Base-by-base conservation (phyloP, 768 basidiomycete species). In the Tylopilus rubrobrunneus region DNA sequence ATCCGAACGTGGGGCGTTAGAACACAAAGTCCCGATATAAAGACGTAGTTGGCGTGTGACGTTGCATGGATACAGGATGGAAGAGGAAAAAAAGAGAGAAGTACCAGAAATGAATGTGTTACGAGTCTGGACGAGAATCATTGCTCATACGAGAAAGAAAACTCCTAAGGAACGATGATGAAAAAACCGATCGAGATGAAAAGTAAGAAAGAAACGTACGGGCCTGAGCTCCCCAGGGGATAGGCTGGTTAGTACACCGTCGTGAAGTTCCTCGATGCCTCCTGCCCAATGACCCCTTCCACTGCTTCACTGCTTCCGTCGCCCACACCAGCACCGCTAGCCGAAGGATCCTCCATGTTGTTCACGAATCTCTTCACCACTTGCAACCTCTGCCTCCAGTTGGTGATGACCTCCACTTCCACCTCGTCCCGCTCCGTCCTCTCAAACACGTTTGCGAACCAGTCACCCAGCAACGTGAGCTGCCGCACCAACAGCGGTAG, bases 401-500 rank as follows among this genome's bases (percentile, higher is more conserved):
- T 94, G 4, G 92, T 94, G 67, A 84, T 85, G 62, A 91, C 83
- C 63, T 96, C 93, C 17, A 85, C 78, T 28, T 79, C 80, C 53
- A 71, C 70, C 9, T 86, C 89, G 60, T 92, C 90, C 42, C 75
- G 72, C 56, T 85, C 79, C 8, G 92, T 94, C 54, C 81, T 75
- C 50, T 83, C 77, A 64, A 88, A 97, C 41, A 96, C 83, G 19
- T 86, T 84, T 3, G 92, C 87, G 66, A 96, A 93, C 83, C 94
- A 89, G 73, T 96, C 92, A 2, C 90, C 84, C 49, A 94, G 74
- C 27, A 96, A 74, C 58, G 90, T 87, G 45, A 98, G 80, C 64
- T 97, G 93, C 44, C 96, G 81, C 31, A 97, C 84, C 47, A 96
- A 77, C n/a, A 87, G 72, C 5, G 97, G 91, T 7, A 99, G 77